Conservation (phyloP, 2,329 filamentous ascomycete genomes). For the Dryadomyces sulphureus region DNA sequence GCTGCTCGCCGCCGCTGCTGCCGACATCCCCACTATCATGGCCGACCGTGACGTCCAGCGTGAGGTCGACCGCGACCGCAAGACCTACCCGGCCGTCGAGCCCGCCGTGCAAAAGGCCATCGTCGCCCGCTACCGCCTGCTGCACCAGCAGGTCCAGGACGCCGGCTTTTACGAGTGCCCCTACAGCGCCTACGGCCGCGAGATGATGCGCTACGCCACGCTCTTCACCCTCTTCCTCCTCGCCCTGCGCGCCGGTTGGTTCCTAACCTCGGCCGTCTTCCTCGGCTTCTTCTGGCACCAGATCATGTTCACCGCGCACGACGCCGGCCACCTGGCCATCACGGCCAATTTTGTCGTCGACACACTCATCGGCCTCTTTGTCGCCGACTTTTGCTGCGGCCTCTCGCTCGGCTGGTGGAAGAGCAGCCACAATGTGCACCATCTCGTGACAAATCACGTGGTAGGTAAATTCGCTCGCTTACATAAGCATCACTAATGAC, state of each 20-base stretch:
- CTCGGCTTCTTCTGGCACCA: slow-evolving; percentile 54
- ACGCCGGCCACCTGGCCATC: slow-evolving; percentile 49
- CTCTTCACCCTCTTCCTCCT: slow-evolving; percentile 34
- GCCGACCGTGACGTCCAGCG: slow-evolving; percentile 21
- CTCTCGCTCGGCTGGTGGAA: slow-evolving; percentile 58
- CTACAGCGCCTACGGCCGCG: slow-evolving; percentile 43
- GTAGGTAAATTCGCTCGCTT: slow-evolving; percentile 16
- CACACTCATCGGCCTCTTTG: slow-evolving; percentile 45
- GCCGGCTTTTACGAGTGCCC: slow-evolving; percentile 43
- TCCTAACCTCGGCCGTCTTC: slow-evolving; percentile 39
- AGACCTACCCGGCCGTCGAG: slow-evolving; percentile 38
- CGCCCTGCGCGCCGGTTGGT: slow-evolving; percentile 35
- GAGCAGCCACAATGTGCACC: slow-evolving; percentile 53
- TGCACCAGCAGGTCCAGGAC: slow-evolving; percentile 39
- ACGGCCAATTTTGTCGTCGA: slow-evolving; percentile 43
- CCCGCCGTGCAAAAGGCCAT: slow-evolving; percentile 38
- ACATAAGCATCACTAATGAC: too few species aligned
- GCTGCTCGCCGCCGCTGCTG: not conserved
- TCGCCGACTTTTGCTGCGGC: slow-evolving; percentile 51
- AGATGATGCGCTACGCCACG: slow-evolving; percentile 35
- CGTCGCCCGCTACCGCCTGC: slow-evolving; percentile 34
- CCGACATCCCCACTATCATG: not conserved
- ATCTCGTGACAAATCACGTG: slow-evolving; percentile 49
- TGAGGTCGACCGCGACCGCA: slow-evolving; percentile 20
- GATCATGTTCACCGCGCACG: slow-evolving; percentile 54